Base-by-base conservation (phyloP, 1,139 yeast genomes). In the Candida smagusa region DNA sequence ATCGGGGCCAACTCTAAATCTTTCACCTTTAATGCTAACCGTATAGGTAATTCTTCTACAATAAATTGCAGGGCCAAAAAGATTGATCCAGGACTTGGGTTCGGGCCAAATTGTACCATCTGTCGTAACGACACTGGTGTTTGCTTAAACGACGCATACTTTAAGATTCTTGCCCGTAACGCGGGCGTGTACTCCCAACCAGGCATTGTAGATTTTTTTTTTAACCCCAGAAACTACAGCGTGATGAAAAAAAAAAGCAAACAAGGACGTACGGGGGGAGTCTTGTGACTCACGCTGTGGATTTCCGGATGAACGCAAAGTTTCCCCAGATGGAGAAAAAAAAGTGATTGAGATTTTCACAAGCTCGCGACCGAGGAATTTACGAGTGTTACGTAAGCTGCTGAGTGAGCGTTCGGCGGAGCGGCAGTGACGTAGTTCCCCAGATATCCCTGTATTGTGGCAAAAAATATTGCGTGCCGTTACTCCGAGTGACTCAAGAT, bases 101-200 rank as follows among this genome's bases (percentile, higher is more conserved):
- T 68, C 8, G 82, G 80, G 3, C 96, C 96, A 63, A 87, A 86
- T 57, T 85, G 92, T n/a, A 88, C 96, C 96, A 88, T 87, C 58
- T 86, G 96, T 41, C 89, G 71, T 43, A 88, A 65, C 2, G 90
- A 82, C 5, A 88, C 87, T 1, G 95, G 89, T 2, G 95, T 86
- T 43, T 92, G 95, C 21, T 88, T 85, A 49, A 80, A 75, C 40
- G 74, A 71, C 4, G 96, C 92, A 67, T 81, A 84, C 40, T 65
- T 65, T 45, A 64, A 61, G 35, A 77, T 72, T 41, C 68, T 57
- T 21, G 68, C 68, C 34, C 64, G 54, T 32, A 72, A 57, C 4
- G 57, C 52, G 32, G 58, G 52, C n/a, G 76, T 68, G 34, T 70
- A 50, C 52, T 69, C 66, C 77, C 77, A 71, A 13, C 68, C 71